Evolutionary conservation across 2,329 filamentous ascomycete species (phyloP), one percentile per base, ranked within the genome.

Genomic region (Magnaporthiopsis rhizophila): DNA sequence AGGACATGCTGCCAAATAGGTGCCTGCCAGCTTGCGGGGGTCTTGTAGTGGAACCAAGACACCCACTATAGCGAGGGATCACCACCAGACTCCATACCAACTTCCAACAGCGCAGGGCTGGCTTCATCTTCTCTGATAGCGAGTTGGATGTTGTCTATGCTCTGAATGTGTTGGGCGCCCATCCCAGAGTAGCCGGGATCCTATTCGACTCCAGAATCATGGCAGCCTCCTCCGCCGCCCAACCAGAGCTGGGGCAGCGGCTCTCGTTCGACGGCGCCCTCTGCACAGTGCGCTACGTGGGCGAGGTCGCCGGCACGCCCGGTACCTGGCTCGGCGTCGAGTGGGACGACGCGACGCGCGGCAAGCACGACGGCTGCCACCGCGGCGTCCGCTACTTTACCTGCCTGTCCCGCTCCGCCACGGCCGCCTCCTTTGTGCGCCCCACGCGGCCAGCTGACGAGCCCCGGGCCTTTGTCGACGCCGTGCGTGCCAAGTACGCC

Each of bases 271-370:
- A 89, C 68, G 86, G 86, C 38, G 86, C 86, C 26, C 77, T 90
- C 58, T 97, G 93, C 76, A 98, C 94, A 0, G 83, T 98, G 65
- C 88, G 92, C 66, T 98, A 93, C 73, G 78, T 90, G 66, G 95
- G 95, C 59, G 75, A 83, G 45, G 89, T 98, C 9, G 81, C 85
- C 62, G 90, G 89, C 69, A 93, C 92, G 11, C 81, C 84, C 58
- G 91, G 92, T 61, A 80, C 83, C 67, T 98, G 94, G 93, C 83
- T 98, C 45, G 95, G 95, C 60, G 91, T 98, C 61, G 95, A 99
- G 82, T 99, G 95, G 95, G 94, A 98, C 76, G 91, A 97, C 74
- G 80, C 87, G 65, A 83, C 81, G 53, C 84, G 93, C 71, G 95
- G 95, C 66, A 98, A 97, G 79, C 93, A 99, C 76, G 86, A 94